phyloP scores from a whole-genome alignment of 2,329 filamentous ascomycete species.

The Dactylellina drechsleri region DNA sequence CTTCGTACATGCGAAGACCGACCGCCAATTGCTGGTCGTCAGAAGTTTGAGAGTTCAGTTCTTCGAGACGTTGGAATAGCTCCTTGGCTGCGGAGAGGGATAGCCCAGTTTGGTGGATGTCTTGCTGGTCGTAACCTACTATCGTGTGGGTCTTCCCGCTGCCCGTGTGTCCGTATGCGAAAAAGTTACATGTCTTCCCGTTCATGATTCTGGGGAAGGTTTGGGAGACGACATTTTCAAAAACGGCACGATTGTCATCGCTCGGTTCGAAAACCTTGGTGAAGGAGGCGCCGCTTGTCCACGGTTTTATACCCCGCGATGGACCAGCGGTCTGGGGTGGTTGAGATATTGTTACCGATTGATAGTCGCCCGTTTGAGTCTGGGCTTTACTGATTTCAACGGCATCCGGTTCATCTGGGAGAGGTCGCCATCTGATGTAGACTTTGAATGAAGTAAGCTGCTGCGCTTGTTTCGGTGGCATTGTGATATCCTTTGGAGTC shows the following conservation, averaged over 20 bases:
- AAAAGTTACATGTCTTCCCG: constrained; percentile 63
- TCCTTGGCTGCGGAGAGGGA: constrained; percentile 61
- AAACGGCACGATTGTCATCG: constrained; percentile 57
- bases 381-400: constrained; percentile 28
- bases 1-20: constrained; percentile 63
- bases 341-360: constrained; percentile 37
- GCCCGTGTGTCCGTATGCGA: constrained; percentile 64
- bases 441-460: constrained; percentile 43
- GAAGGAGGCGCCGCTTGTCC: constrained; percentile 57
- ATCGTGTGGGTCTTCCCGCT: constrained; percentile 64
- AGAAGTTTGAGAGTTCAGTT: constrained; percentile 56
- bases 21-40: constrained; percentile 59
- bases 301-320: constrained; percentile 49
- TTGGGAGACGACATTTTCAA: constrained; percentile 60
- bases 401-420: constrained; percentile 31
- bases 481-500: not conserved
- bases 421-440: constrained; percentile 47
- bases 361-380: constrained; percentile 8
- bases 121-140: constrained; percentile 63
- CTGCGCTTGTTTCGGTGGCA: constrained; percentile 38
- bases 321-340: constrained; percentile 19
- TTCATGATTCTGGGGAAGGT: constrained; percentile 60
- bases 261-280: constrained; percentile 58
- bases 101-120: constrained; percentile 60
- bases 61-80: constrained; percentile 59